Evolutionary conservation across 768 basidiomycete species (phyloP).

Genomic region (Mycena belliarum): DNA sequence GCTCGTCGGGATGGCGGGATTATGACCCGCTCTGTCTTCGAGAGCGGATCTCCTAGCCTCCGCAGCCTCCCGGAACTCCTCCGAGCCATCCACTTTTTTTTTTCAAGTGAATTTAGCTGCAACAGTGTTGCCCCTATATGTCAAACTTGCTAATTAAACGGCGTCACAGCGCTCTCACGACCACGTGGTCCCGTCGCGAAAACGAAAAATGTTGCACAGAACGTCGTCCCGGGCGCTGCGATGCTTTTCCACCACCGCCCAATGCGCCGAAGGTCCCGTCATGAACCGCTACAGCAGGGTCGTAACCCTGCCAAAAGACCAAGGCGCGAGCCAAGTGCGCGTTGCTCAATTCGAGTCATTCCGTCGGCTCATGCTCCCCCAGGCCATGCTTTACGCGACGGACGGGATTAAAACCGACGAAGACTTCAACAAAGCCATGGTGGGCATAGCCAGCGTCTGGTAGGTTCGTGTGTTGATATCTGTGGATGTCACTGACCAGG

Average conservation of each 20-base stretch:
- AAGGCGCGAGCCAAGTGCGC: conserved; percentile 88
- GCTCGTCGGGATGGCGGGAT: too few species aligned
- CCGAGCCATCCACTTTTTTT: too few species aligned
- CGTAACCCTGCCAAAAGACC: conserved; percentile 90
- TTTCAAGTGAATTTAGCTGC: too few species aligned
- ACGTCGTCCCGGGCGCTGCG: conserved; percentile 7
- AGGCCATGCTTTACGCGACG: conserved; percentile 99
- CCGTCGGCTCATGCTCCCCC: conserved; percentile 19
- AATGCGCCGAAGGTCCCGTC: conserved; percentile 42
- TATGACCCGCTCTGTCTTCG: too few species aligned
- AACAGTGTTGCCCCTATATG: too few species aligned
- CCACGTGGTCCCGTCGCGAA: not conserved
- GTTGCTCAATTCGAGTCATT: conserved; percentile 6
- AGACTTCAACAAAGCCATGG: conserved; percentile 96
- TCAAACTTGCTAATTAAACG: too few species aligned
- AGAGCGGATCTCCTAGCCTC: too few species aligned
- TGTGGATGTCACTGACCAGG: conserved; percentile 20
- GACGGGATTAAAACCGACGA: conserved; percentile 79
- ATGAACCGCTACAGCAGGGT: conserved; percentile 75
- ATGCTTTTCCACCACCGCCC: conserved; percentile 32
- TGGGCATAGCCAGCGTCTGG: conserved; percentile 97
- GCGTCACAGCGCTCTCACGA: not conserved
- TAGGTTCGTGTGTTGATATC: conserved; percentile 38
- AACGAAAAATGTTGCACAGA: conserved; percentile 4
- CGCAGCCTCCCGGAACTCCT: too few species aligned